These are phyloP conservation scores for Dichomitus squalens DNA, from an alignment of 1,284 basidiomycete species.

Conservation along the genomic window DNA sequence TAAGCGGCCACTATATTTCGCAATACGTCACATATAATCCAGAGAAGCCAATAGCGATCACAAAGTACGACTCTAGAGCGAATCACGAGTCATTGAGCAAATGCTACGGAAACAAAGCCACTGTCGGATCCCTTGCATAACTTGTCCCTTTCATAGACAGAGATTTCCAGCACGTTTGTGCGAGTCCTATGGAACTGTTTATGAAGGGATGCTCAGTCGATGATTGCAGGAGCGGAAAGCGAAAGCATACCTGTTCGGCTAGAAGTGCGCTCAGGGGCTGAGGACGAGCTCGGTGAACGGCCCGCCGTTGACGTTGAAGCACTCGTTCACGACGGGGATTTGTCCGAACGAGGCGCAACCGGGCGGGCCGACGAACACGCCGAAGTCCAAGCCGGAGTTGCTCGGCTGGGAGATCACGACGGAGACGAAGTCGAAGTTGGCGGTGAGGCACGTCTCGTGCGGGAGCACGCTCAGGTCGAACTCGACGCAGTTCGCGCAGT, in stretches of 20 bases:
- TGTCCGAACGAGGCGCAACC: background rate
- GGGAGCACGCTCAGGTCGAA: background rate
- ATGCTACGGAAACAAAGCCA: no score
- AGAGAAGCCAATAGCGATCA: no score
- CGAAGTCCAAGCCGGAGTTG: constrained; percentile 12
- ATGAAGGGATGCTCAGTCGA: no score
- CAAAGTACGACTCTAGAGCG: no score
- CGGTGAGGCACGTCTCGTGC: background rate
- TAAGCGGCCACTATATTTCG: no score
- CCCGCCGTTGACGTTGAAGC: constrained; percentile 13
- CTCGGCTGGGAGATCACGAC: constrained; percentile 11
- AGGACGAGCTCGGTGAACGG: constrained; percentile 3
- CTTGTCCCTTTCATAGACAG: no score
- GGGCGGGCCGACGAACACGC: constrained; percentile 1
- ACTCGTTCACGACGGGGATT: constrained; percentile 12
- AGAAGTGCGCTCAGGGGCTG: background rate
- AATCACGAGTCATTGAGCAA: no score
- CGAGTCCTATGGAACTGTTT: no score
- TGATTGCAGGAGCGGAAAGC: no score
- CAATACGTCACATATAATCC: no score
- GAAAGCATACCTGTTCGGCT: background rate
- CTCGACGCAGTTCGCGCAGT: background rate
- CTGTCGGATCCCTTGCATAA: no score
- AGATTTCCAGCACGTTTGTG: no score
- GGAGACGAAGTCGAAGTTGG: background rate